Conservation (phyloP, 768 basidiomycete genomes). For the Austroboletus eburneus region DNA sequence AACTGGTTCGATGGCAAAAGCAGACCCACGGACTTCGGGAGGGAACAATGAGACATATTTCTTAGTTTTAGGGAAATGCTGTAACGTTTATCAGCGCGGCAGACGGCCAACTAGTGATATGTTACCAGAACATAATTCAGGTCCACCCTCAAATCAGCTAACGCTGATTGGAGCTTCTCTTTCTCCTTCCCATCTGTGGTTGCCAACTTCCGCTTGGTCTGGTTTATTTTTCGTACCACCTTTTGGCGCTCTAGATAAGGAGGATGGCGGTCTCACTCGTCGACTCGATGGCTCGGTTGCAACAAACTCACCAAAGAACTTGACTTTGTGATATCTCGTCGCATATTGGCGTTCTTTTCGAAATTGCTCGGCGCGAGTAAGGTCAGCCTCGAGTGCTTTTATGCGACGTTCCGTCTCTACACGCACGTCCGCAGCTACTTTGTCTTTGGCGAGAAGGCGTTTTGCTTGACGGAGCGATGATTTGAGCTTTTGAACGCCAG, state of each 20-base stretch:
- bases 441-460: constrained; percentile 81
- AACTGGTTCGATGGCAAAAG: constrained; percentile 8
- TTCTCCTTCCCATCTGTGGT: constrained; percentile 34
- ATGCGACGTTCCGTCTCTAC: constrained; percentile 77
- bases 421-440: constrained; percentile 78
- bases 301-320: constrained; percentile 80
- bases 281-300: background rate
- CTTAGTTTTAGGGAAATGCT: constrained; percentile 82
- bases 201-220: constrained; percentile 54
- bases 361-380: constrained; percentile 56
- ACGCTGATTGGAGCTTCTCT: constrained; percentile 40
- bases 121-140: constrained; percentile 84
- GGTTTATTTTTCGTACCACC: constrained; percentile 69
- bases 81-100: constrained; percentile 3
- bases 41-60: constrained; percentile 94
- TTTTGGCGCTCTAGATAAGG: constrained; percentile 74
- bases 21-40: constrained; percentile 42
- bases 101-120: background rate
- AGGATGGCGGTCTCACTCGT: background rate
- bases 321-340: constrained; percentile 80
- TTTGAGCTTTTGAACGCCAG: constrained; percentile 86
- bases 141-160: constrained; percentile 73
- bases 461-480: constrained; percentile 78
- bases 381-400: constrained; percentile 69
- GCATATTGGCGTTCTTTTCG: constrained; percentile 73